Conservation (phyloP, 2,329 filamentous ascomycete species). For the Aspergillus sp. region DNA sequence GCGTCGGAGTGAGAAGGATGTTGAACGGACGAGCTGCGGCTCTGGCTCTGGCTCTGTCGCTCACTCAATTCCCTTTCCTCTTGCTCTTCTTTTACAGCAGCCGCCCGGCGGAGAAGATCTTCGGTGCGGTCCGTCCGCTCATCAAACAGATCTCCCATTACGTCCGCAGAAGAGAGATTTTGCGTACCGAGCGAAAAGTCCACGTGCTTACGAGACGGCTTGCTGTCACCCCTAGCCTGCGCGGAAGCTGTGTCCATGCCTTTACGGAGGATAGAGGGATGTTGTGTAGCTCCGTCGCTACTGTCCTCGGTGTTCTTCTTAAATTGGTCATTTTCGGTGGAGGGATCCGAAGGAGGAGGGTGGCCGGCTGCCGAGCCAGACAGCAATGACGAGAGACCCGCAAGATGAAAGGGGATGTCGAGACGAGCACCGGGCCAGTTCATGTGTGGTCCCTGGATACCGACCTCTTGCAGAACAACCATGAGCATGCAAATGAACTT, state of each 20-base stretch:
- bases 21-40: background rate
- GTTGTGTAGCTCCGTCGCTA: conserved; percentile 34
- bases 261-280: conserved; percentile 52
- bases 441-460: conserved; percentile 76
- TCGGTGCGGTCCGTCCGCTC: conserved; percentile 32
- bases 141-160: conserved; percentile 60
- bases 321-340: conserved; percentile 40
- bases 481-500: conserved; percentile 91
- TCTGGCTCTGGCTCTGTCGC: background rate
- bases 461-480: conserved; percentile 72
- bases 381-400: too few relatives aligned
- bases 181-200: conserved; percentile 66
- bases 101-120: too few relatives aligned
- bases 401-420: conserved; percentile 59
- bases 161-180: conserved; percentile 50
- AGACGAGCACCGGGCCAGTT: conserved; percentile 62
- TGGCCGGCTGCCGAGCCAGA: conserved; percentile 34
- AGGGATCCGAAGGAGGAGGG: conserved; percentile 40
- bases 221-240: conserved; percentile 50
- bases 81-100: too few relatives aligned
- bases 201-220: conserved; percentile 56
- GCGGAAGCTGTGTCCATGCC: conserved; percentile 36
- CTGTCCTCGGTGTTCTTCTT: conserved; percentile 29
- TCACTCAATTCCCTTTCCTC: too few relatives aligned
- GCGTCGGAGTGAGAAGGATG: background rate